Conservation (phyloP, 2,329 filamentous ascomycete species). For the Penicillium sp. region DNA sequence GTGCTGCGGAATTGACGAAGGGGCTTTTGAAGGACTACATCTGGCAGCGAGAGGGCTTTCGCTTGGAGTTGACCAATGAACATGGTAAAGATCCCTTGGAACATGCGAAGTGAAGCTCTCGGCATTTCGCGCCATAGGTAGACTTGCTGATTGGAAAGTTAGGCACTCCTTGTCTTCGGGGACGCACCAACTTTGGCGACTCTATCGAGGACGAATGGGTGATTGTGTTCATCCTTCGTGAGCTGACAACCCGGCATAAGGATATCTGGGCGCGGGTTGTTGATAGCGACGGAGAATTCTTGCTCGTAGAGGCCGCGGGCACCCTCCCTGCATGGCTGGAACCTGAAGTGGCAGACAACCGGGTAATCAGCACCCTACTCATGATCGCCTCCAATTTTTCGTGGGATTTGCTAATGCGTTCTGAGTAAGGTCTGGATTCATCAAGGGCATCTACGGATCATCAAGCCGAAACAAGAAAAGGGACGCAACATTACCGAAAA, state of each 20-base stretch:
- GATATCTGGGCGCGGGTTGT: constrained; percentile 75
- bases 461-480: constrained; percentile 50
- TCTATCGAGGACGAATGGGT: constrained; percentile 97
- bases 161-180: constrained; percentile 59
- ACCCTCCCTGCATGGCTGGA: constrained; percentile 84
- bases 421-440: constrained; percentile 70
- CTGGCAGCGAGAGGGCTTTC: constrained; percentile 84
- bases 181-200: constrained; percentile 82
- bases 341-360: constrained; percentile 79
- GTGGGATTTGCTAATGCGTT: background rate
- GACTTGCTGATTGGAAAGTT: constrained; percentile 8
- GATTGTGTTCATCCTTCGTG: constrained; percentile 79
- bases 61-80: constrained; percentile 57
- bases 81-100: constrained; percentile 46
- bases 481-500: constrained; percentile 35
- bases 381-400: background rate
- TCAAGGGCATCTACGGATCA: constrained; percentile 65
- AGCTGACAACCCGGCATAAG: constrained; percentile 67
- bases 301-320: constrained; percentile 88
- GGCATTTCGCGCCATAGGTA: background rate
- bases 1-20: constrained; percentile 57
- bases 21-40: constrained; percentile 76
- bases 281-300: constrained; percentile 90
- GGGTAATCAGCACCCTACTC: constrained; percentile 41
- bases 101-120: background rate